Evolutionary conservation across 1,284 basidiomycete species (phyloP), one percentile per base, ranked within the genome.

Genomic region (Papiliotrema nemorosa): DNA sequence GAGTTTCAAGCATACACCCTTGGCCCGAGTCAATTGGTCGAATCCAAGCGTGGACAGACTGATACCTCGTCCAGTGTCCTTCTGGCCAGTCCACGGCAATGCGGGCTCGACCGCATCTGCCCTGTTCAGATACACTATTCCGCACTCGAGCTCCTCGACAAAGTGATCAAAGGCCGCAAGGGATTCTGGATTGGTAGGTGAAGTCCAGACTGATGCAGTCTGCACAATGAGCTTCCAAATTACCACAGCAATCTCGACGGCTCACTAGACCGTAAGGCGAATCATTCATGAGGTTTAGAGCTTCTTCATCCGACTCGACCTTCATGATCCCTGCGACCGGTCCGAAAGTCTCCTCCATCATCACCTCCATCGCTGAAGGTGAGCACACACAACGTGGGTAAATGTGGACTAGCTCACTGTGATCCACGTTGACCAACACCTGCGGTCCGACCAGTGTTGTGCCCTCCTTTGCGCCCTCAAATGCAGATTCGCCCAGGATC

Each of bases 121-220:
- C 79, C 88, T 79, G 76, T 97, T 97, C 63, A 94, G 72, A 74
- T 90, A 97, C 3, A 97, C 91, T 0, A 92, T 97, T 2, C 93
- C 93, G 44, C 65, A 84, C 58, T 93, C 84, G 40, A 97, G 74
- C 57, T 84, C 82, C 53, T 88, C 84, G 1, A 80, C 82, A 42
- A 97, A 78, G 49, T 70, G 74, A 54, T 86, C 67, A 76, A 94
- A 94, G 0, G 81, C 84, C 3, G 77, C 70, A 13, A 63, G 27
- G 7, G 57, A 59, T 51, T 86, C 80, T 1, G 84, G 86, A 24
- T 82, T 80, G 9, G 72, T 73, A 33, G 79, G 78, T 63, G 89
- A 81, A 0, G 93, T 96, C 93, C 93, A 97, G 26, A 97, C 75
- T 18, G 89, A 91, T 1, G 90, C 89, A 1, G 93, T 97, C 64